Evolutionary conservation across 345 rosid species (phyloP).

Genomic region (Aquilaria sinensis): DNA sequence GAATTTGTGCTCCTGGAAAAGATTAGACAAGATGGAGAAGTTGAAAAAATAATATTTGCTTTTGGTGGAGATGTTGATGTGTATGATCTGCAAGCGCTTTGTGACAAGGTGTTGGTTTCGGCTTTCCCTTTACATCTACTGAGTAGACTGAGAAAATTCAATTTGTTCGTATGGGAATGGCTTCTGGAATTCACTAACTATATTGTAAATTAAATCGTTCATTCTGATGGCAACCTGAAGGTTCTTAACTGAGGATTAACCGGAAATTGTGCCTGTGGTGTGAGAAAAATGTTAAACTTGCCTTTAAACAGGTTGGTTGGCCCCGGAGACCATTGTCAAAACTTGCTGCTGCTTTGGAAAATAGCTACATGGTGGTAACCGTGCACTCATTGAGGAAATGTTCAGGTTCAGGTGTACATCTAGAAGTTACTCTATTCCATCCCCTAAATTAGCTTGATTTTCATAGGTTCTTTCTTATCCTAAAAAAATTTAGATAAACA

Average conservation of each 20-base stretch:
- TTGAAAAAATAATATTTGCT: constrained; percentile 79
- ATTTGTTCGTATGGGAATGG: background rate
- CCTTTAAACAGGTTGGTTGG: constrained; percentile 78
- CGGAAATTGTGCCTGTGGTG: background rate
- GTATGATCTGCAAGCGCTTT: constrained; percentile 84
- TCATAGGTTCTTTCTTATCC: constrained; percentile 14
- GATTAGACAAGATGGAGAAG: constrained; percentile 50
- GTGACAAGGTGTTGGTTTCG: constrained; percentile 60
- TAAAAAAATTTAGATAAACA: constrained; percentile 51
- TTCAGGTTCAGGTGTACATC: constrained; percentile 55
- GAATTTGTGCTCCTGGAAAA: constrained; percentile 76
- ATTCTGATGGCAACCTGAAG: too few species aligned
- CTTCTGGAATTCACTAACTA: constrained; percentile 1
- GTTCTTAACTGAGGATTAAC: too few species aligned
- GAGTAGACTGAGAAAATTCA: constrained; percentile 1
- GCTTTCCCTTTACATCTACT: background rate
- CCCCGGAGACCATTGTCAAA: constrained; percentile 85
- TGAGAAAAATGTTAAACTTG: background rate
- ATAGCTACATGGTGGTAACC: constrained; percentile 93
- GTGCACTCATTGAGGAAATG: constrained; percentile 61
- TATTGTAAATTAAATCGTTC: background rate
- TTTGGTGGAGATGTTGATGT: constrained; percentile 88
- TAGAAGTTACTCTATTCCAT: background rate
- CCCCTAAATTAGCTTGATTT: background rate
- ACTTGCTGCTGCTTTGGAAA: constrained; percentile 82